Conservation (phyloP, 352 stramenopile species). For the Pythium dissotocum region DNA sequence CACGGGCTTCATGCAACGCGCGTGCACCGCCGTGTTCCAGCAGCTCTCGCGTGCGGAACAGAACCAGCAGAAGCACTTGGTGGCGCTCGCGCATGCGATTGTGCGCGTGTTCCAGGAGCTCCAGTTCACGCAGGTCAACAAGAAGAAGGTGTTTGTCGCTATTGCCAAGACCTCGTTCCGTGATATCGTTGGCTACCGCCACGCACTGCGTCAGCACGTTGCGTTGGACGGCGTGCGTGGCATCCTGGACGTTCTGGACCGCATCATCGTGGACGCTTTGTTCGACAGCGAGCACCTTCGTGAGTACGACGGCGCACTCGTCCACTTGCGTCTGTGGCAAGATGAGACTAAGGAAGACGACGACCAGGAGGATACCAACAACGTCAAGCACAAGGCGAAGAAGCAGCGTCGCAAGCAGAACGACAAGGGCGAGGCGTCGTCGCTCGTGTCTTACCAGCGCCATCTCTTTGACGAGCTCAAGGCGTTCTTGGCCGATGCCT, state of each 20-base stretch:
- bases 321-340: constrained; percentile 38
- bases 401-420: constrained; percentile 34
- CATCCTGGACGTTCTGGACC: constrained; percentile 67
- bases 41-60: constrained; percentile 6
- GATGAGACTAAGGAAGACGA: constrained; percentile 11
- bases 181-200: constrained; percentile 56
- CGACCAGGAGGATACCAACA: constrained; percentile 13
- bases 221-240: constrained; percentile 3
- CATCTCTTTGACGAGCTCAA: constrained; percentile 78
- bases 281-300: constrained; percentile 80
- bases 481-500: constrained; percentile 47
- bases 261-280: constrained; percentile 64
- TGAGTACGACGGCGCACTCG: constrained; percentile 67
- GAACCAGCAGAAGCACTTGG: constrained; percentile 27
- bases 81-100: constrained; percentile 49
- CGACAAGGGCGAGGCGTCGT: constrained; percentile 21
- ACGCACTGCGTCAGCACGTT: constrained; percentile 35
- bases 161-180: constrained; percentile 78
- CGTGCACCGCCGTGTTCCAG: constrained; percentile 34
- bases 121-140: constrained; percentile 85
- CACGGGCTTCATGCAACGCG: constrained; percentile 62
- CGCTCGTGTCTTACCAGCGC: constrained; percentile 76
- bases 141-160: constrained; percentile 85
- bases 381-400: constrained; percentile 34
- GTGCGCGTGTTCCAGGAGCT: constrained; percentile 77